Evolutionary conservation across 805 yeast genomes (phyloP), one percentile per base, ranked within the genome.

Genomic region (Suhomyces kilbournensis): DNA sequence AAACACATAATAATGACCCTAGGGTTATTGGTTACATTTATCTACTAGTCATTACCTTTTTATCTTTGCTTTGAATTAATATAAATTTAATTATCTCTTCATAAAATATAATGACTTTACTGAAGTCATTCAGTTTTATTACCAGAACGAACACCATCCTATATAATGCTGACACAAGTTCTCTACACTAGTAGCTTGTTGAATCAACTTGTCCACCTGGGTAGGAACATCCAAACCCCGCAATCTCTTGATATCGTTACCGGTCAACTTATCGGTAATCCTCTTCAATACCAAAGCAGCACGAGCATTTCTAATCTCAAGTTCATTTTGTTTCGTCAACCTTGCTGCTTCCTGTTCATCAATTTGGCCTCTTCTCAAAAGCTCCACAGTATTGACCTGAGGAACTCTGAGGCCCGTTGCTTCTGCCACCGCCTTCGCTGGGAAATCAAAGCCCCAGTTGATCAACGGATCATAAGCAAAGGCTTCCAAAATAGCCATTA

Each of bases 61-160:
- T n/a, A n/a, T n/a, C n/a, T n/a, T n/a, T n/a, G n/a, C n/a, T n/a
- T n/a, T n/a, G n/a, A n/a, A 26, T 10, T 26, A 9, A 10, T 26
- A 26, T 10, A 26, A 26, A 26, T 14, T 26, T 5, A 3, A 26
- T 10, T 26, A 25, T 26, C 5, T 26, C 5, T 25, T 25, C 9
- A 25, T 7, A 25, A n/a, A n/a, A n/a, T n/a, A n/a, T n/a, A n/a
- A n/a, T n/a, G n/a, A n/a, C n/a, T n/a, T n/a, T n/a, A n/a, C n/a
- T n/a, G n/a, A n/a, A n/a, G n/a, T n/a, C n/a, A n/a, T n/a, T 25
- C 25, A 23, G 8, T 20, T 9, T 4, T n/a, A 12, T 55, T 58
- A 93, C 98, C 99, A 94, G 81, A 93, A 94, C 1, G 98, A 89
- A 72, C 99, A 94, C 99, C 99, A 94, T 17, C 99, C 99, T 56